These are phyloP conservation scores for Lentinula sp. DNA, from an alignment of 768 basidiomycete species.

Conservation along the genomic window DNA sequence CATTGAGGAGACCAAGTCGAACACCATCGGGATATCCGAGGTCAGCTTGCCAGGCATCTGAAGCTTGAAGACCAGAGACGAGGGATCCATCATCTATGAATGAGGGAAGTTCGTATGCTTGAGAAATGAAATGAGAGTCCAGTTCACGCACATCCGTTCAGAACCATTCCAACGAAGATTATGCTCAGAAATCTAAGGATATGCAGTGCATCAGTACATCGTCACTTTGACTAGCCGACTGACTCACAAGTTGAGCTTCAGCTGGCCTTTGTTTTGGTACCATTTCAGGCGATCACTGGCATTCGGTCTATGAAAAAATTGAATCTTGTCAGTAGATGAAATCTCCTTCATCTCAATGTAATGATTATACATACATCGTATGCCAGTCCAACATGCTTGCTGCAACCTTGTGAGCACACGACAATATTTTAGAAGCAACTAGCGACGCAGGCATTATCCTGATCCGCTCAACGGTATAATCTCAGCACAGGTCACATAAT, in stretches of 20 bases:
- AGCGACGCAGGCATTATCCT: neutral
- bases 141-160: neutral
- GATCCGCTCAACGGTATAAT: neutral
- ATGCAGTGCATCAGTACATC: neutral
- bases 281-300: neutral
- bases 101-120: neutral
- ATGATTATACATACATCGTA: neutral
- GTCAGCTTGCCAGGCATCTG: neutral
- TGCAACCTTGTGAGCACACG: neutral
- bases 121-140: neutral
- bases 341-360: too few species aligned
- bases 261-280: neutral
- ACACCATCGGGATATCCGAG: neutral
- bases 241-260: neutral
- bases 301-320: neutral
- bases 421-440: neutral
- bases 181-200: neutral
- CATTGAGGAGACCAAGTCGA: neutral
- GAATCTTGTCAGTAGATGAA: too few species aligned
- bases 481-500: neutral
- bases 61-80: neutral
- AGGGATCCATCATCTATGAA: neutral
- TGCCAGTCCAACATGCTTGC: neutral
- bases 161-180: neutral
- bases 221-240: neutral